phyloP scores from a whole-genome alignment of 345 rosid species.

The Rhodamnia rubescens region DNA sequence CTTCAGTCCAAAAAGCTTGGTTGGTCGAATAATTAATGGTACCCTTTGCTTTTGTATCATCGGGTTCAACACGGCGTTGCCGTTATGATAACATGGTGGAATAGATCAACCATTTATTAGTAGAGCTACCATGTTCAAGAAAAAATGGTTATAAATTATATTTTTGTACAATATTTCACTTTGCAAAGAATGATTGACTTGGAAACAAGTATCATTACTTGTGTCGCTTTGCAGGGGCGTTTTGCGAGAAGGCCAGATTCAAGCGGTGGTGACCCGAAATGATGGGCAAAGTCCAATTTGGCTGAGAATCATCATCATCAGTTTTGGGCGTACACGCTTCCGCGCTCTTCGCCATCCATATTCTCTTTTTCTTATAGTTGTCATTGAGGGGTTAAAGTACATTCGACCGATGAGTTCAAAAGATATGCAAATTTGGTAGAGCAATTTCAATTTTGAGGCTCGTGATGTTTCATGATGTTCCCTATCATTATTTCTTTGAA shows the following conservation, averaged over 20 bases:
- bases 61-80: too few species aligned
- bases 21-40: background rate
- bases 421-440: background rate
- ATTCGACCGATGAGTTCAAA: background rate
- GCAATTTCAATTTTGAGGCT: background rate
- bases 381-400: background rate
- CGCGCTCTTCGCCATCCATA: background rate
- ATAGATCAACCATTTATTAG: background rate
- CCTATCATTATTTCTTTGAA: background rate
- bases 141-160: background rate
- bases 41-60: too few species aligned
- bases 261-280: background rate
- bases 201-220: too few species aligned
- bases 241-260: too few species aligned
- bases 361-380: background rate
- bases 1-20: background rate
- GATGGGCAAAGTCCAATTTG: background rate
- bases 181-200: background rate
- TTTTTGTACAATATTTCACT: background rate
- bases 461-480: background rate
- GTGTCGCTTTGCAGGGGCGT: too few species aligned
- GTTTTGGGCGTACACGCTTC: background rate
- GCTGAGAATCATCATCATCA: background rate
- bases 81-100: background rate
- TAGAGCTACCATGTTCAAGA: background rate